phyloP scores from a whole-genome alignment of 1,284 basidiomycete species.

The Fomitiporia mediterranea region DNA sequence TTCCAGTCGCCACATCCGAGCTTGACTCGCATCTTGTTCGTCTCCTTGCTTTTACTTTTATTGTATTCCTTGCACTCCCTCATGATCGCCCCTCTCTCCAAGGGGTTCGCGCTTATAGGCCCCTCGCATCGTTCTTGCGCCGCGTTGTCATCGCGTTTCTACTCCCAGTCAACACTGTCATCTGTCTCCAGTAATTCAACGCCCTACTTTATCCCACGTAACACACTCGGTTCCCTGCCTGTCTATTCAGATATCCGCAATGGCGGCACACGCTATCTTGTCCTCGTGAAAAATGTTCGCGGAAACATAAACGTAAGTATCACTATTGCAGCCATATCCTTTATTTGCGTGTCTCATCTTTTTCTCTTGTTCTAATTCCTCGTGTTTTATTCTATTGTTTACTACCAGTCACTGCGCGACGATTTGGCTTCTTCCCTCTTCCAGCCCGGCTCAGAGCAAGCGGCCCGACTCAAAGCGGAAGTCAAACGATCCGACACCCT shows the following conservation, averaged over 20 bases:
- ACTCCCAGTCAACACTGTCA: conserved; percentile 9
- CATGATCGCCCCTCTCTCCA: conserved; percentile 3
- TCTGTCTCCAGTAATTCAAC: neutral
- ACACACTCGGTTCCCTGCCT: conserved; percentile 58
- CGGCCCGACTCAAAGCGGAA: conserved; percentile 16
- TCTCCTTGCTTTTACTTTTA: neutral
- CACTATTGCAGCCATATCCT: conserved; percentile 11
- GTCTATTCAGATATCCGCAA: conserved; percentile 71
- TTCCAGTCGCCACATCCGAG: conserved; percentile 2
- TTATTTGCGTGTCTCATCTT: conserved; percentile 6
- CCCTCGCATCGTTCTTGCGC: neutral
- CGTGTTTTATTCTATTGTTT: neutral
- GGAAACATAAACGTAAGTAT: conserved; percentile 39
- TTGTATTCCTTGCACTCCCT: neutral
- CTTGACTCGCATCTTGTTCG: neutral
- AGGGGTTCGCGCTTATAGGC: neutral
- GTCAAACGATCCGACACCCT: conserved; percentile 19
- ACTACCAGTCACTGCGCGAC: conserved; percentile 17
- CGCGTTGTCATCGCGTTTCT: conserved; percentile 4
- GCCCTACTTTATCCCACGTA: conserved; percentile 60
- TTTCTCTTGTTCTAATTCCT: neutral
- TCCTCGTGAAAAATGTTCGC: conserved; percentile 44
- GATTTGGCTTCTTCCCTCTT: conserved; percentile 22
- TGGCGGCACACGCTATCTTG: conserved; percentile 48
- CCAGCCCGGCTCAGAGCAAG: conserved; percentile 17